phyloP scores from a whole-genome alignment of 1,139 yeast genomes.

The Zygoascus meyerae region DNA sequence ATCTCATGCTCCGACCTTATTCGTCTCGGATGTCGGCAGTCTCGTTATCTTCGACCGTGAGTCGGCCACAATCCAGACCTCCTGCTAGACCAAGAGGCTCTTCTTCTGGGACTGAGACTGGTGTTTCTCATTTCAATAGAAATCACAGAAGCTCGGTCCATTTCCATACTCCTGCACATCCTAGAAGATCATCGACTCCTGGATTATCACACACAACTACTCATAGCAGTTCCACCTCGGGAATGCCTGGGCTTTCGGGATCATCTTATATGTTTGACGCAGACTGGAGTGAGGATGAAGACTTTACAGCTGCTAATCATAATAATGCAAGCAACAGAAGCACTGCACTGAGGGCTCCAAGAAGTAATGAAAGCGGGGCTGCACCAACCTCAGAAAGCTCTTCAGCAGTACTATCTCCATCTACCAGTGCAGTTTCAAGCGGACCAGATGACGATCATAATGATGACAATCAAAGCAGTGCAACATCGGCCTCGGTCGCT shows the following conservation, averaged over 20 bases:
- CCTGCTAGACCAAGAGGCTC: conserved; percentile 7
- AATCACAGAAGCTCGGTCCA: conserved; percentile 8
- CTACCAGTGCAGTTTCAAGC: not conserved
- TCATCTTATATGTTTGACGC: conserved; percentile 8
- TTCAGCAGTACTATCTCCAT: not conserved
- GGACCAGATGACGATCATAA: conserved; percentile 9
- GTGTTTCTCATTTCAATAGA: conserved; percentile 7
- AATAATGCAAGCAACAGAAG: not conserved
- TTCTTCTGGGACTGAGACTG: conserved; percentile 6
- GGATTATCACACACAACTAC: not conserved
- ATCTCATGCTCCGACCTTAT: conserved; percentile 13
- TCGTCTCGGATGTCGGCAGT: conserved; percentile 10
- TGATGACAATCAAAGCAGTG: conserved; percentile 1
- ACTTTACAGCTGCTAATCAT: not conserved
- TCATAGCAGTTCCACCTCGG: conserved; percentile 4
- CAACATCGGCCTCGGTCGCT: not conserved
- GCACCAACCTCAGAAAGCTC: conserved; percentile 2
- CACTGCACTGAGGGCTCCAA: not conserved
- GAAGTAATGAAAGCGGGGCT: not conserved
- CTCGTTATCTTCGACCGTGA: conserved; percentile 1
- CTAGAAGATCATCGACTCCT: conserved; percentile 9
- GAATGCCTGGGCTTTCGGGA: not conserved
- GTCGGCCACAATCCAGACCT: conserved; percentile 1
- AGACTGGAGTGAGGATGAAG: conserved; percentile 8
- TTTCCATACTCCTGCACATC: conserved; percentile 11